phyloP scores from a whole-genome alignment of 805 yeast genomes.

The Starmerella asiatica region DNA sequence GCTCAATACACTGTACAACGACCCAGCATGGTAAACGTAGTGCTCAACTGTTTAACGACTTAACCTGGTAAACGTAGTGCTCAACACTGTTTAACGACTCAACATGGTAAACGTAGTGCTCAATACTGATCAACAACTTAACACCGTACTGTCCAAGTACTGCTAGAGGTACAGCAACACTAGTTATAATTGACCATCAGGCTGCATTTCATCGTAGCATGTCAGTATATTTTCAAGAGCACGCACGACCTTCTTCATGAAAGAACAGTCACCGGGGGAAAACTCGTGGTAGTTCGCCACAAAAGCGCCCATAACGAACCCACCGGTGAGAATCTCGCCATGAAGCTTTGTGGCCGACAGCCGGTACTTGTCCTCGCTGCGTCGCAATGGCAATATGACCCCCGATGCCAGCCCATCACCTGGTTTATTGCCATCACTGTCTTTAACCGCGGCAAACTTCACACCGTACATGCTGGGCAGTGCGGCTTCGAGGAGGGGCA shows the following conservation, averaged over 20 bases:
- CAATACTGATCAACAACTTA: too few species aligned
- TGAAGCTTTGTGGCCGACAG: neutral
- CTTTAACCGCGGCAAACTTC: neutral
- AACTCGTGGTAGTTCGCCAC: constrained; percentile 14
- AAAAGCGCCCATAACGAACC: constrained; percentile 24
- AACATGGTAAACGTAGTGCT: too few species aligned
- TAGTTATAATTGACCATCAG: too few species aligned
- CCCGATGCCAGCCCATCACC: constrained; percentile 9
- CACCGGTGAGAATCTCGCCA: constrained; percentile 11
- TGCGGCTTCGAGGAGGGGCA: constrained; percentile 4
- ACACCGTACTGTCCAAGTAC: too few species aligned
- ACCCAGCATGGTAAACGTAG: too few species aligned
- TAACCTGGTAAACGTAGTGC: too few species aligned
- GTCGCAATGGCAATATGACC: constrained; percentile 14
- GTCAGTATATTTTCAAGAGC: constrained; percentile 22
- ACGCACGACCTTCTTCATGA: constrained; percentile 22
- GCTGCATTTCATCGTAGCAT: constrained; percentile 13
- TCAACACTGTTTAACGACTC: too few species aligned
- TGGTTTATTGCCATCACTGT: neutral
- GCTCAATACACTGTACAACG: too few species aligned
- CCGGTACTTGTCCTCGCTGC: constrained; percentile 1
- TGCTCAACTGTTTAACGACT: too few species aligned
- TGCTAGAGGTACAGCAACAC: too few species aligned
- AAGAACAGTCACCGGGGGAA: constrained; percentile 23
- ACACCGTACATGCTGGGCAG: constrained; percentile 14